phyloP scores from a whole-genome alignment of 2,329 filamentous ascomycete species.

The Colletotrichum plurivorum region DNA sequence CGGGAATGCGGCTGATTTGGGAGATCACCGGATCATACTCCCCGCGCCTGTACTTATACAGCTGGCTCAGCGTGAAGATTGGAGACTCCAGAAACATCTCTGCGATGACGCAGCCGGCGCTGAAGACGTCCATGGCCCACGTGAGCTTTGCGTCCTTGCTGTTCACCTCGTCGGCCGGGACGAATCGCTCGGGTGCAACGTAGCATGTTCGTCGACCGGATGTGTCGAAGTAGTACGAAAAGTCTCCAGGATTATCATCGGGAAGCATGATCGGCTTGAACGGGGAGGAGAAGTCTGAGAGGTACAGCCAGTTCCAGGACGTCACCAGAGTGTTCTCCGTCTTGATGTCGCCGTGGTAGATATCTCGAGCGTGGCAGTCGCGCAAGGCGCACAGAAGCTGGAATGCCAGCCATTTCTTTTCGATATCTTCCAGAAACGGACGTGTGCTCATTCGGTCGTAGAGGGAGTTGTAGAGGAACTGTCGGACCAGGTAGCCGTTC shows the following conservation, averaged over 20 bases:
- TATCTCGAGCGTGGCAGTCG: conserved; percentile 89
- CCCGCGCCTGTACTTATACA: conserved; percentile 93
- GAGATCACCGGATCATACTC: conserved; percentile 91
- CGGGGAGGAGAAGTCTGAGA: conserved; percentile 95
- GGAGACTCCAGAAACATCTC: conserved; percentile 95
- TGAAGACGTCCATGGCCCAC: conserved; percentile 99
- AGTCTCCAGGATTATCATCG: conserved; percentile 96
- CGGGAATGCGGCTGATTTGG: conserved; percentile 87
- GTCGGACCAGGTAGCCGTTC: conserved; percentile 92
- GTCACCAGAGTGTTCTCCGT: conserved; percentile 97
- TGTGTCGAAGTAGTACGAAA: conserved; percentile 97
- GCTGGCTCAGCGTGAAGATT: conserved; percentile 96
- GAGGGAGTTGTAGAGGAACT: conserved; percentile 95
- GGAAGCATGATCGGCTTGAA: conserved; percentile 96
- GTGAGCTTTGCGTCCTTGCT: conserved; percentile 72
- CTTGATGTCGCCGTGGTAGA: conserved; percentile 99
- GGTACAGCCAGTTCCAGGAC: conserved; percentile 99
- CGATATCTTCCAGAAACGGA: conserved; percentile 95
- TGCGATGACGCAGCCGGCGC: conserved; percentile 94
- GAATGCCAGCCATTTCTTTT: conserved; percentile 99
- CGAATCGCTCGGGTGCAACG: conserved; percentile 92
- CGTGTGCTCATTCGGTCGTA: conserved; percentile 98
- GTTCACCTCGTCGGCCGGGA: conserved; percentile 77
- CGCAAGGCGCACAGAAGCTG: conserved; percentile 93
- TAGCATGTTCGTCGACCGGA: conserved; percentile 95